Percentiles rank a stretch among this genome's conserved stretches.
These are phyloP conservation scores for Bathelium albidoporum DNA, from an alignment of 495 filamentous ascomycete genomes.

Conservation along the genomic window DNA sequence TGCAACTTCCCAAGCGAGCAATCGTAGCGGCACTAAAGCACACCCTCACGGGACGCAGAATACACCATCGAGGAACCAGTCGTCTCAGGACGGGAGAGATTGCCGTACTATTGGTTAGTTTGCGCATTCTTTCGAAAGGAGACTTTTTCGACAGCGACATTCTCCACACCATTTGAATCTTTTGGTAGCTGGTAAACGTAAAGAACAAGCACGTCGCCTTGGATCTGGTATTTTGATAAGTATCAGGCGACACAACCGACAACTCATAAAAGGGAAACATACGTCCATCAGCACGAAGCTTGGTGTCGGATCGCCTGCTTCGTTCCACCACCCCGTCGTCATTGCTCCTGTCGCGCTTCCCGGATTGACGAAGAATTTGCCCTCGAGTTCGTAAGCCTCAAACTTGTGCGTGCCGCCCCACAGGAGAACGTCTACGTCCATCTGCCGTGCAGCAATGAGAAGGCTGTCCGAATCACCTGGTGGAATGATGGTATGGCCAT, in stretches of 20 bases:
- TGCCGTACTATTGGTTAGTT: not conserved
- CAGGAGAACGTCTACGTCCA: conserved; percentile 93
- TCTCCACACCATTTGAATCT: conserved; percentile 79
- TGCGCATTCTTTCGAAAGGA: conserved; percentile 75
- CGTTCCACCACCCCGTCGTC: conserved; percentile 57
- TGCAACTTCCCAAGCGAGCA: too few relatives aligned
- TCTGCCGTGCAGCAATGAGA: conserved; percentile 83
- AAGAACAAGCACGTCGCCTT: conserved; percentile 91
- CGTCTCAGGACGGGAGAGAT: not conserved
- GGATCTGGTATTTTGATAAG: conserved; percentile 50
- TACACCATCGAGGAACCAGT: too few relatives aligned
- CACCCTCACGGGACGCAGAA: too few relatives aligned
- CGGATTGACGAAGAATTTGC: conserved; percentile 96
- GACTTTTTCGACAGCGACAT: conserved; percentile 93
- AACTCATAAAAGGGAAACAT: conserved; percentile 4
- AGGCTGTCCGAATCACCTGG: conserved; percentile 83
- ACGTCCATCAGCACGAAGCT: conserved; percentile 99
- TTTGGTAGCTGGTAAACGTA: conserved; percentile 96
- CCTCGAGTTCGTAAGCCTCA: conserved; percentile 97
- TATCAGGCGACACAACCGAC: not conserved
- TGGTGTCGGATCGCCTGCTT: conserved; percentile 73
- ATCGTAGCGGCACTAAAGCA: too few relatives aligned
- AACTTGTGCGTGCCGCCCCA: conserved; percentile 98
- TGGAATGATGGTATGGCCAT: conserved; percentile 90
- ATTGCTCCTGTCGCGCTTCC: conserved; percentile 88